Conservation (phyloP, 2,329 filamentous ascomycete genomes). For the Endothia cerciana region DNA sequence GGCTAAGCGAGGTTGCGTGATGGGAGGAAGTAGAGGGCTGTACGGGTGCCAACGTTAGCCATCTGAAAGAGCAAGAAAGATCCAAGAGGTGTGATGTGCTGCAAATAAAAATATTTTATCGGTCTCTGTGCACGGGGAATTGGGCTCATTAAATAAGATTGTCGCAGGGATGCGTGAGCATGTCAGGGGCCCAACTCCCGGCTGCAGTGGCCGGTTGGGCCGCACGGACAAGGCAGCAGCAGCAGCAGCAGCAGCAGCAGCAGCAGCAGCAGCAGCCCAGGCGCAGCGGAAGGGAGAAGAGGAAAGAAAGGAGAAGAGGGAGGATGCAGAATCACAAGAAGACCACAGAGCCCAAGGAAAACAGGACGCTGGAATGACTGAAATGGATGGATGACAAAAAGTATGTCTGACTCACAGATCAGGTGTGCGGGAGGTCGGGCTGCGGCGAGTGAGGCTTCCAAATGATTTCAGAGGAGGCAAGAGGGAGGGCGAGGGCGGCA, state of each 20-base stretch:
- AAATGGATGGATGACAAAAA: constrained; percentile 23
- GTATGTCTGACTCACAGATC: constrained; percentile 38
- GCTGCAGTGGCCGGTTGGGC: constrained; percentile 16
- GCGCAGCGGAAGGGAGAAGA: background rate
- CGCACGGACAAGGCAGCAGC: constrained; percentile 9
- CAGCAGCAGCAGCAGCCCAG: background rate
- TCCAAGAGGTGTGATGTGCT: constrained; percentile 8
- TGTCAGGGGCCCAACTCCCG: constrained; percentile 19
- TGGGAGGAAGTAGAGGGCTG: constrained; percentile 23
- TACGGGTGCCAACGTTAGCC: constrained; percentile 33
- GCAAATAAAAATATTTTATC: background rate
- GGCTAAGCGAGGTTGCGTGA: constrained; percentile 28
- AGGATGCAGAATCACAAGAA: constrained; percentile 20
- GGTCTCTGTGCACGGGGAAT: constrained; percentile 7
- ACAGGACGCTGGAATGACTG: constrained; percentile 10
- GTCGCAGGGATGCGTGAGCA: constrained; percentile 22
- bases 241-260: too few species aligned
- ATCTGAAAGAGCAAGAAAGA: constrained; percentile 11
- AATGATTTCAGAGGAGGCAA: constrained; percentile 21
- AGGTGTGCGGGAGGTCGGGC: constrained; percentile 15
- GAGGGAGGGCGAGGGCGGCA: constrained; percentile 30
- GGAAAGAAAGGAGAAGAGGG: background rate
- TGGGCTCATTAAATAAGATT: constrained; percentile 27
- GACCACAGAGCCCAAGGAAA: constrained; percentile 12
- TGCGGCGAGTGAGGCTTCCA: constrained; percentile 29